Base-by-base conservation (phyloP, 345 rosid species). In the Kernera saxatilis region DNA sequence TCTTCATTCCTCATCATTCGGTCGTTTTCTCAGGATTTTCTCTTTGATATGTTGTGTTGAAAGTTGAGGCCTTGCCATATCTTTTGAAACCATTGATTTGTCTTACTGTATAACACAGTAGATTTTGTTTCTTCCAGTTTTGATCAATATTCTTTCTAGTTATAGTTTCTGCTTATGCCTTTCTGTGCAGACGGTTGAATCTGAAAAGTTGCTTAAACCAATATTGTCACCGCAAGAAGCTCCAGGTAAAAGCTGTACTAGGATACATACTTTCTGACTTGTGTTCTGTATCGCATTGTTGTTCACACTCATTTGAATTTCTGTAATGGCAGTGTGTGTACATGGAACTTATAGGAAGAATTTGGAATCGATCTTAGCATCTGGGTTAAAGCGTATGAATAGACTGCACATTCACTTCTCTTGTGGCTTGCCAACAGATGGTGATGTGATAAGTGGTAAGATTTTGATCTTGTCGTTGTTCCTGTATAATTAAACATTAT, bases 361-460 rank as follows among this genome's bases (percentile, higher is more conserved):
- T 71, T 52, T 91, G 77, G 90, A 87, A 64, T 87, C 95, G 5
- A 87, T 91, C 54, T 81, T 93, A 80, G 80, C 82, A 33, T 82
- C 79, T 14, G 99, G 97, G 8, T 79, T 94, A 79, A 91, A 89
- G 63, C 83, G 89, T 33, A 88, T 94, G 99, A 74, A 85, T 59
- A 82, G 97, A 77, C 64, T 89, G 76, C 97, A 94, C 49, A 83
- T 94, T 46, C 97, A 91, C 84, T 94, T 94, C 81, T 85, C 96
- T 30, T 64, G 83, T 69, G 97, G 97, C 69, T 79, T 93, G 74
- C 98, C 96, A 14, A 77, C 85, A 5, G 95, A 91, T 52, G 91
- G 88, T 55, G 83, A 84, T 80, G 96, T 93, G 12, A 89, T 91
- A 8, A 91, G 94, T 45, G 96, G 98, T 89, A 80, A 73, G 83